Evolutionary conservation across 257 asterid genomes (phyloP).

Genomic region (Solanum medicagineum): DNA sequence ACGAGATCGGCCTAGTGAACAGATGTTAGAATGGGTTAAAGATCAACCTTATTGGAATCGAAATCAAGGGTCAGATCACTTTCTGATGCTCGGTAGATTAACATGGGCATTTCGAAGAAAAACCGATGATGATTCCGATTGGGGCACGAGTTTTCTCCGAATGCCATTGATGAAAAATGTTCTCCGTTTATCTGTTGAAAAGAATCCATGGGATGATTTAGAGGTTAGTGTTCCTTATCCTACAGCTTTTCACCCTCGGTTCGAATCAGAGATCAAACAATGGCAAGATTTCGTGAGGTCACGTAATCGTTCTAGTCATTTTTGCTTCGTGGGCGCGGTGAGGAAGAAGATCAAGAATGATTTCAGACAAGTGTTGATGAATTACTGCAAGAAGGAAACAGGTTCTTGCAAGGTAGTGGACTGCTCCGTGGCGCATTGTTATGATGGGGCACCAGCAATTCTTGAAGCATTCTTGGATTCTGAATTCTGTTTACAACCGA

Average conservation of each 20-base stretch:
- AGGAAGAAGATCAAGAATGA: constrained; percentile 20
- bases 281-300: constrained; percentile 15
- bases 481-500: constrained; percentile 35
- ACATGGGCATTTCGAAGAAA: constrained; percentile 67
- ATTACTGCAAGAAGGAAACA: constrained; percentile 12
- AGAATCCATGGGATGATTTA: constrained; percentile 10
- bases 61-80: constrained; percentile 50
- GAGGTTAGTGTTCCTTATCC: constrained; percentile 31
- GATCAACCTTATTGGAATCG: constrained; percentile 19
- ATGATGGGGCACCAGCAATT: constrained; percentile 18
- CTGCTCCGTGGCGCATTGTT: constrained; percentile 12
- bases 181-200: constrained; percentile 32
- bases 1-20: constrained; percentile 25
- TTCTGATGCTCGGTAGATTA: constrained; percentile 37
- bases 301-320: constrained; percentile 10
- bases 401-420: constrained; percentile 15
- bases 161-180: constrained; percentile 45
- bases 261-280: constrained; percentile 3
- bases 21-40: constrained; percentile 37
- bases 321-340: constrained; percentile 14
- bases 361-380: constrained; percentile 11
- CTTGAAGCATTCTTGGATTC: constrained; percentile 24
- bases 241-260: constrained; percentile 25
- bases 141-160: constrained; percentile 51
- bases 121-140: constrained; percentile 23